Percentiles rank a stretch among this genome's conserved stretches.
Conservation (phyloP, 305 asterid species). For the Fraxinus sp. region DNA sequence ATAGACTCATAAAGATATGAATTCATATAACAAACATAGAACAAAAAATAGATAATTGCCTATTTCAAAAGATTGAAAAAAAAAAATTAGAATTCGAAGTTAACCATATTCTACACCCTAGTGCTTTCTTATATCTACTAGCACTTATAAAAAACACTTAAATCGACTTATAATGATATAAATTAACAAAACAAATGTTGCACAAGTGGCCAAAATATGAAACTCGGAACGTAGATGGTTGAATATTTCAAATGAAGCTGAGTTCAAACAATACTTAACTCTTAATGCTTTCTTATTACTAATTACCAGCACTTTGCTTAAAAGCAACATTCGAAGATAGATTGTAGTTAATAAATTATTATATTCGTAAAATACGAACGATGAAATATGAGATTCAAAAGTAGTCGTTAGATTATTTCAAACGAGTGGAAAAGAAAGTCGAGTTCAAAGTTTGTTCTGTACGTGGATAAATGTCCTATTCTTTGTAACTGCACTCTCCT, state of each 20-base stretch:
- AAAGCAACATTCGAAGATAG: neutral
- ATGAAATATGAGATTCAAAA: neutral
- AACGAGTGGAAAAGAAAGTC: constrained; percentile 43
- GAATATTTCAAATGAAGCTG: neutral
- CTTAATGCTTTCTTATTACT: neutral
- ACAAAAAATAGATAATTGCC: neutral
- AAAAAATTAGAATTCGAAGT: neutral
- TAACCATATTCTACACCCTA: neutral
- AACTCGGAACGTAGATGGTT: neutral
- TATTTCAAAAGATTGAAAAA: neutral
- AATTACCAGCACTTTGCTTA: neutral
- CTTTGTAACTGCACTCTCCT: constrained; percentile 43
- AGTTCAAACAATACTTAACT: neutral
- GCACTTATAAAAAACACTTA: neutral
- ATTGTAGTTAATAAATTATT: neutral
- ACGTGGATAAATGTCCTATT: constrained; percentile 40
- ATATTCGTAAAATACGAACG: neutral
- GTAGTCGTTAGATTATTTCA: constrained; percentile 10
- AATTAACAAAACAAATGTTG: neutral
- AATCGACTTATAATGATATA: neutral
- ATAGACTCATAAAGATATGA: neutral
- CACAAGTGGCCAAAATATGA: neutral
- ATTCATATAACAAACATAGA: neutral
- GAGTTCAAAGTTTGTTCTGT: constrained; percentile 32
- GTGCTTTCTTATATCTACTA: neutral